phyloP scores from a whole-genome alignment of 225 moss, liverwort and hornwort genomes.

The Takakia lepidozioides region DNA sequence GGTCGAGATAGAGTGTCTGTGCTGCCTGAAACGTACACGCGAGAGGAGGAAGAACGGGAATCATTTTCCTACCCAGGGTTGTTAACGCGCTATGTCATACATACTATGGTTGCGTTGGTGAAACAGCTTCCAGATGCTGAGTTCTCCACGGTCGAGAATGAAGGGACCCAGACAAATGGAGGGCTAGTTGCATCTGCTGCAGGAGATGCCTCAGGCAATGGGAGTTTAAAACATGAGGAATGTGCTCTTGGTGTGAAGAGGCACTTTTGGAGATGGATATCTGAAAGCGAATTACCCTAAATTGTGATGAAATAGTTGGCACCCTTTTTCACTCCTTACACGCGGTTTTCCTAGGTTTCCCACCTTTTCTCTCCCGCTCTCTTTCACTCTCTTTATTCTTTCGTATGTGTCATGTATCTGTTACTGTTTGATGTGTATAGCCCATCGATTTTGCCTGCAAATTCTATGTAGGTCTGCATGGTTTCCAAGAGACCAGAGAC shows the following conservation, averaged over 20 bases:
- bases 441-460: no score
- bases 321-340: no score
- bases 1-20: conserved; percentile 50
- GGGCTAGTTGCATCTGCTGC: conserved; percentile 1
- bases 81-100: conserved; percentile 67
- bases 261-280: conserved; percentile 53
- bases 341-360: no score
- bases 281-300: conserved; percentile 27
- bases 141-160: conserved; percentile 74
- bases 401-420: no score
- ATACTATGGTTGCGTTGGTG: conserved; percentile 72
- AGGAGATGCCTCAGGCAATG: conserved; percentile 3
- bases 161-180: conserved; percentile 16
- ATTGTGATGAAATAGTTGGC: conserved; percentile 25
- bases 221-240: neutral
- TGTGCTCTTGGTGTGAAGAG: conserved; percentile 19
- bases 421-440: no score
- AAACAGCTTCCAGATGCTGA: conserved; percentile 53
- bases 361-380: no score
- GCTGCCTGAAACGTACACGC: conserved; percentile 53
- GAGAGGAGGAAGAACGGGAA: conserved; percentile 69
- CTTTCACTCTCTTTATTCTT: no score
- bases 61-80: conserved; percentile 90
- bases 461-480: no score
- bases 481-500: no score